phyloP scores from a whole-genome alignment of 228 moss, liverwort and hornwort genomes.

The Sphagnum magellanicum region DNA sequence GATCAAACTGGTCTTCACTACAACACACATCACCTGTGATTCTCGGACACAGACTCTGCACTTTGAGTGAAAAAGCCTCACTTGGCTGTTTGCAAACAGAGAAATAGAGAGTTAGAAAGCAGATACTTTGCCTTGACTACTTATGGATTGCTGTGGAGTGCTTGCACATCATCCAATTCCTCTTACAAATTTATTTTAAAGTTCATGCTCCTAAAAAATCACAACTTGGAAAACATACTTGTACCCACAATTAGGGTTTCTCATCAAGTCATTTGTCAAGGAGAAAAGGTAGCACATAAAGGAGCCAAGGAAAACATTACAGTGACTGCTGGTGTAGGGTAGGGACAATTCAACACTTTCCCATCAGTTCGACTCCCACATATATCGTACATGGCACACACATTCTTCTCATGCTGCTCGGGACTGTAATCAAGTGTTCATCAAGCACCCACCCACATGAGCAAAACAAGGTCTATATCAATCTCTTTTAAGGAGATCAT shows the following conservation, averaged over 20 bases:
- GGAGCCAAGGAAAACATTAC: conserved; percentile 21
- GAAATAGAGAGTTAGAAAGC: background rate
- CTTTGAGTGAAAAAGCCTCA: conserved; percentile 75
- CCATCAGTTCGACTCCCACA: conserved; percentile 77
- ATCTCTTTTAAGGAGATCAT: no score
- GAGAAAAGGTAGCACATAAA: background rate
- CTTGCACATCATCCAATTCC: background rate
- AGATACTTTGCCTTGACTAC: background rate
- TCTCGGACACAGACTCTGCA: conserved; percentile 91
- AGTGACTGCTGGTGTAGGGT: conserved; percentile 58
- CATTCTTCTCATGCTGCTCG: conserved; percentile 42
- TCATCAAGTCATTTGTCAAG: background rate
- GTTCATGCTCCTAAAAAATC: background rate
- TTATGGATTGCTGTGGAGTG: background rate
- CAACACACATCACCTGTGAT: conserved; percentile 87
- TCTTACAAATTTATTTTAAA: background rate
- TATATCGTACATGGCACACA: conserved; percentile 89
- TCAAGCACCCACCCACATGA: no score
- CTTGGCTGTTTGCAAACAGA: conserved; percentile 48
- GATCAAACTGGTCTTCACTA: conserved; percentile 72
- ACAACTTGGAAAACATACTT: background rate
- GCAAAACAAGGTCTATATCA: no score
- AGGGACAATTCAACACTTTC: conserved; percentile 82
- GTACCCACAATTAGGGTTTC: no score
- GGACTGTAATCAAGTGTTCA: conserved; percentile 20